These are phyloP conservation scores for Gnomoniopsis sp. DNA, from an alignment of 2,329 filamentous ascomycete species.

Conservation along the genomic window DNA sequence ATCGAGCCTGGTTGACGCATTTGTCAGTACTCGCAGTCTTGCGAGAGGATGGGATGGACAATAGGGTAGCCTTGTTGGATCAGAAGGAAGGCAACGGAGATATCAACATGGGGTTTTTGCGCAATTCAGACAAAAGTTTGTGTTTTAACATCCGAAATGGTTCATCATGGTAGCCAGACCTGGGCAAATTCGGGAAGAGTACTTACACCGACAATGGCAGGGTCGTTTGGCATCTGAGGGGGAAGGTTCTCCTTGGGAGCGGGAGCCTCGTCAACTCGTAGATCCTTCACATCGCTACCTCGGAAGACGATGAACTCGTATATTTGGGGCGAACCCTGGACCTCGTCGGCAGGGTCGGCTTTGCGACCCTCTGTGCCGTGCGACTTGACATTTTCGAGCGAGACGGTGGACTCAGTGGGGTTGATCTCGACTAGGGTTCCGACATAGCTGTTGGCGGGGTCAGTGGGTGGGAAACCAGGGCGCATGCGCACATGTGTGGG, in stretches of 20 bases:
- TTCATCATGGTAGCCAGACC: constrained; percentile 86
- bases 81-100: constrained; percentile 99
- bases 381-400: constrained; percentile 91
- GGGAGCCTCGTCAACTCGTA: constrained; percentile 84
- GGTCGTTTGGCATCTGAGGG: constrained; percentile 83
- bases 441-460: constrained; percentile 68
- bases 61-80: constrained; percentile 41
- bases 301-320: constrained; percentile 99
- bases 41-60: constrained; percentile 11
- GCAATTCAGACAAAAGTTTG: constrained; percentile 75
- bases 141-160: constrained; percentile 94
- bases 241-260: constrained; percentile 71
- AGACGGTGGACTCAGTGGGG: constrained; percentile 93
- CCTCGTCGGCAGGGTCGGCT: constrained; percentile 74
- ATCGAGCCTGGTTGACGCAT: constrained; percentile 34
- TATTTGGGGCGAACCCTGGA: constrained; percentile 77
- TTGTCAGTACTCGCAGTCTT: constrained; percentile 25
- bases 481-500: neutral
- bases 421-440: constrained; percentile 97
- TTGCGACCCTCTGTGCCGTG: constrained; percentile 91
- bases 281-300: constrained; percentile 96
- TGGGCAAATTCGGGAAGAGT: no score
- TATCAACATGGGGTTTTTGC: constrained; percentile 92
- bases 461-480: constrained; percentile 22
- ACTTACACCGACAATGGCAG: constrained; percentile 96